A percentile compares a stretch with the other conserved stretches of the same genome.
Conservation (phyloP, 345 rosid genomes). For the Eutrema japonicum region DNA sequence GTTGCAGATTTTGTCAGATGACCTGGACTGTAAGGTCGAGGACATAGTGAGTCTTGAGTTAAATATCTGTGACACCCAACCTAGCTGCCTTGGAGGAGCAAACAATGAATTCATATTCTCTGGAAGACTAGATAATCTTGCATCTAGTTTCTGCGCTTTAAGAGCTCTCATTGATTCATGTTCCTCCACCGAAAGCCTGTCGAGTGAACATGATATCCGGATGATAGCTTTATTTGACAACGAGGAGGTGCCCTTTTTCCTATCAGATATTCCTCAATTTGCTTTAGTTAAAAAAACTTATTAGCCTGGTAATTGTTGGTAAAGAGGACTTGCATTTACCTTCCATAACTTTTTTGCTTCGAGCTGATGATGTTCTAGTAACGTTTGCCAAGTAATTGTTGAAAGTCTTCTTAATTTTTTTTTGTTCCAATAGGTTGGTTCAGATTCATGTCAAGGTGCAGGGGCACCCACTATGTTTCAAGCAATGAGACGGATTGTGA, state of each 20-base stretch:
- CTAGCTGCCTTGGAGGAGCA: constrained; percentile 97
- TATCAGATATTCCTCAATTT: neutral
- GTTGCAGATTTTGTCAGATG: constrained; percentile 74
- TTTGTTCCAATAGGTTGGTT: constrained; percentile 71
- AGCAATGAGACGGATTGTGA: constrained; percentile 83
- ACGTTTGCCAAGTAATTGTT: neutral
- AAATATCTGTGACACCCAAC: constrained; percentile 93
- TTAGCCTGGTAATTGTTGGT: neutral
- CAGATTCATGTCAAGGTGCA: constrained; percentile 89
- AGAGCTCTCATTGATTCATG: constrained; percentile 90
- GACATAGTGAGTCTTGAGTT: constrained; percentile 83
- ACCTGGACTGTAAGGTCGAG: constrained; percentile 62
- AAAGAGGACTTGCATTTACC: constrained; percentile 1
- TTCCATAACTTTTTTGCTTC: constrained; percentile 14
- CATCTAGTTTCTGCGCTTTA: constrained; percentile 86
- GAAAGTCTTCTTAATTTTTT: neutral
- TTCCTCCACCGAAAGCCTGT: constrained; percentile 53
- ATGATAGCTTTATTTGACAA: constrained; percentile 96
- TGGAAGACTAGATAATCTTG: constrained; percentile 95
- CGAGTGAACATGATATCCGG: constrained; percentile 67
- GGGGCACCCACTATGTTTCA: constrained; percentile 96
- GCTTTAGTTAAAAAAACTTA: neutral
- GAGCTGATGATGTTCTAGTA: neutral
- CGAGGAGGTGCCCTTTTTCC: constrained; percentile 72
- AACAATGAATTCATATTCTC: constrained; percentile 88